These are phyloP conservation scores for Malassezia furfur DNA, from an alignment of 1,284 basidiomycete species.

Conservation along the genomic window DNA sequence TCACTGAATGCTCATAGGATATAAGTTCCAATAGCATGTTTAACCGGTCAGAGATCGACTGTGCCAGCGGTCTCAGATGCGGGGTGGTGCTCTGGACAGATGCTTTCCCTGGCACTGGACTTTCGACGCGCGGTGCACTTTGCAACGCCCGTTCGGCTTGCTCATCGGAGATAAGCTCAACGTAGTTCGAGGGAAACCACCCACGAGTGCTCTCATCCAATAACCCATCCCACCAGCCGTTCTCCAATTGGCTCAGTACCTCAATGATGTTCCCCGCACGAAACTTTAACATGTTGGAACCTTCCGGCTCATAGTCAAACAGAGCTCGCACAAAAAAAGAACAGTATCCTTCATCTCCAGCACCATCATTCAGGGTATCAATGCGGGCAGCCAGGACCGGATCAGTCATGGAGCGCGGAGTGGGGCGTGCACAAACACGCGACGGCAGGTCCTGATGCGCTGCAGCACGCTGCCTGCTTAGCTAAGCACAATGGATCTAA, in stretches of 20 bases:
- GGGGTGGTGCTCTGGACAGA: too few relatives aligned
- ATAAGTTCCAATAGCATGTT: background rate
- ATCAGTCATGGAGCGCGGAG: background rate
- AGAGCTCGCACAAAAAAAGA: constrained; percentile 77
- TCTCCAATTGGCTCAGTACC: constrained; percentile 78
- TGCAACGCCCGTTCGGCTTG: constrained; percentile 50
- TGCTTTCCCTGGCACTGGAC: too few relatives aligned
- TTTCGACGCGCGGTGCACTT: too few relatives aligned
- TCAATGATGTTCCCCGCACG: constrained; percentile 79
- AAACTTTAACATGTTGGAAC: constrained; percentile 80
- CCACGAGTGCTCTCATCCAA: constrained; percentile 60
- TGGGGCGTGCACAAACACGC: background rate
- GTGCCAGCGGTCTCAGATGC: background rate
- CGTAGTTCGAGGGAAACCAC: constrained; percentile 98
- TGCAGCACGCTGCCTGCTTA: background rate
- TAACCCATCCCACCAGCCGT: constrained; percentile 98
- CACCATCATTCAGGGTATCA: too few relatives aligned
- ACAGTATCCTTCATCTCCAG: background rate
- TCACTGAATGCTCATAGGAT: background rate
- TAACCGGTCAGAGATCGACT: constrained; percentile 15
- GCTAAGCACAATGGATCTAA: constrained; percentile 4
- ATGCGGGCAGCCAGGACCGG: too few relatives aligned
- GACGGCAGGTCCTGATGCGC: background rate
- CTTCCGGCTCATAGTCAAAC: constrained; percentile 70
- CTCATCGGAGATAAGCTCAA: constrained; percentile 65